A percentile compares a stretch with the other conserved stretches of the same genome.
These are phyloP conservation scores for Collybia mongolica DNA, from an alignment of 768 basidiomycete genomes.

Conservation along the genomic window DNA sequence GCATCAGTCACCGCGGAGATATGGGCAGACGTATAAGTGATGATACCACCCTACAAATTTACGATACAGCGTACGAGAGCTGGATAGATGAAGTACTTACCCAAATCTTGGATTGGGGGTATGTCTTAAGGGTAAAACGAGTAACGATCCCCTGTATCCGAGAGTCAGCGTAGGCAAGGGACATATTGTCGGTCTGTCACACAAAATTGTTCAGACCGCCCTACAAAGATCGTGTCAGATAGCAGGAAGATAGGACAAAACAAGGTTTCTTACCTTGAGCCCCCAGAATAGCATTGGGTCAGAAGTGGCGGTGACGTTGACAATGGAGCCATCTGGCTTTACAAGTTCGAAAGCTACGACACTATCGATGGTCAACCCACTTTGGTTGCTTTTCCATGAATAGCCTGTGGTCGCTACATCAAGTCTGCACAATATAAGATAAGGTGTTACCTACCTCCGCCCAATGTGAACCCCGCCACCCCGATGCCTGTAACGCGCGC, in stretches of 20 bases:
- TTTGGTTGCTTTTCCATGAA: slow-evolving; percentile 62
- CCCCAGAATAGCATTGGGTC: slow-evolving; percentile 41
- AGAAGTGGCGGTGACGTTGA: slow-evolving; percentile 29
- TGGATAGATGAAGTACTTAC: slow-evolving; percentile 29
- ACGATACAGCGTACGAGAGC: not conserved
- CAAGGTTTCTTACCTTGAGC: slow-evolving; percentile 26
- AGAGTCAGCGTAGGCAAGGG: not conserved
- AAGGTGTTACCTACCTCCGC: slow-evolving; percentile 46
- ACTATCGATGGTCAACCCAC: slow-evolving; percentile 58
- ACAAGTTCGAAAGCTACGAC: slow-evolving; percentile 57
- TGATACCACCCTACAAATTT: slow-evolving; percentile 46
- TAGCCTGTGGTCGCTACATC: slow-evolving; percentile 44
- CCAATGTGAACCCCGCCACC: slow-evolving; percentile 57
- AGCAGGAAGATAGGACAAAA: not conserved
- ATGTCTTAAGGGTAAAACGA: slow-evolving; percentile 49
- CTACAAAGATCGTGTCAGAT: slow-evolving; percentile 22
- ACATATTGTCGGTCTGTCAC: not conserved
- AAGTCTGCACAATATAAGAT: slow-evolving; percentile 21
- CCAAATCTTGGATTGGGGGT: slow-evolving; percentile 59
- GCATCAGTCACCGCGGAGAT: slow-evolving; percentile 31
- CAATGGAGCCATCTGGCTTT: slow-evolving; percentile 48
- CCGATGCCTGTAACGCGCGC: slow-evolving; percentile 58
- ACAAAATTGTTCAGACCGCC: slow-evolving; percentile 66
- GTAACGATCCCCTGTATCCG: slow-evolving; percentile 54
- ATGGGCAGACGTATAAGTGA: slow-evolving; percentile 24